Conservation (phyloP, 768 basidiomycete species). For the Boletus barrowsii region DNA sequence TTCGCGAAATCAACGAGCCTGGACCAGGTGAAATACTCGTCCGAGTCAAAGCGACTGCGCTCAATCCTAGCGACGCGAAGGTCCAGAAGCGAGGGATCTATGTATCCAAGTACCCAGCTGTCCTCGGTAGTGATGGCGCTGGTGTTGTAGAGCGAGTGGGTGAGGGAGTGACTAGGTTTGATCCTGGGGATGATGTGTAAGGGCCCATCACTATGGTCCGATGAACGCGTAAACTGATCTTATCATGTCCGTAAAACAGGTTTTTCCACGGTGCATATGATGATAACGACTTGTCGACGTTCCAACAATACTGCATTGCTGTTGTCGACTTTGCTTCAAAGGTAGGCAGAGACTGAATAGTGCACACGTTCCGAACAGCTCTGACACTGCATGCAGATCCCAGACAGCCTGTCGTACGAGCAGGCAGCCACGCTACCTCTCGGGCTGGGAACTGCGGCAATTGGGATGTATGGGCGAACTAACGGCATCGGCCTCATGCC, state of each 20-base stretch:
- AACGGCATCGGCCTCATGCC: conserved; percentile 41
- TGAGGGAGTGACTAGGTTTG: conserved; percentile 46
- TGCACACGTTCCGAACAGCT: background rate
- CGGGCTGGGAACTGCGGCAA: conserved; percentile 46
- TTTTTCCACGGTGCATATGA: conserved; percentile 40
- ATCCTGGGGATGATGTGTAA: conserved; percentile 54
- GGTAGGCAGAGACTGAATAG: conserved; percentile 21
- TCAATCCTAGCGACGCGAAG: conserved; percentile 57
- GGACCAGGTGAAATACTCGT: conserved; percentile 48
- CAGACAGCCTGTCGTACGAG: conserved; percentile 44
- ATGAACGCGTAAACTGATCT: conserved; percentile 23
- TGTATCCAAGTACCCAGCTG: conserved; percentile 41
- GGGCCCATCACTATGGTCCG: conserved; percentile 15
- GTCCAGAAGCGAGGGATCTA: conserved; percentile 40
- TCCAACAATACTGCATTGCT: conserved; percentile 45
- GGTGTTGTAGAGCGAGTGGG: conserved; percentile 53
- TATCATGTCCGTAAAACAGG: conserved; percentile 26
- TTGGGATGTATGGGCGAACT: conserved; percentile 45
- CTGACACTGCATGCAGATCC: conserved; percentile 38
- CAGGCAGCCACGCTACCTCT: conserved; percentile 48
- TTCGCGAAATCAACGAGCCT: conserved; percentile 38
- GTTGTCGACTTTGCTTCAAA: conserved; percentile 41
- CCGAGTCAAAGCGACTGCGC: conserved; percentile 43
- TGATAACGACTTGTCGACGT: conserved; percentile 36
- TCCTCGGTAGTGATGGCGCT: conserved; percentile 49